Conservation (phyloP, 1,139 yeast species). For the Dujonia santamariae region DNA sequence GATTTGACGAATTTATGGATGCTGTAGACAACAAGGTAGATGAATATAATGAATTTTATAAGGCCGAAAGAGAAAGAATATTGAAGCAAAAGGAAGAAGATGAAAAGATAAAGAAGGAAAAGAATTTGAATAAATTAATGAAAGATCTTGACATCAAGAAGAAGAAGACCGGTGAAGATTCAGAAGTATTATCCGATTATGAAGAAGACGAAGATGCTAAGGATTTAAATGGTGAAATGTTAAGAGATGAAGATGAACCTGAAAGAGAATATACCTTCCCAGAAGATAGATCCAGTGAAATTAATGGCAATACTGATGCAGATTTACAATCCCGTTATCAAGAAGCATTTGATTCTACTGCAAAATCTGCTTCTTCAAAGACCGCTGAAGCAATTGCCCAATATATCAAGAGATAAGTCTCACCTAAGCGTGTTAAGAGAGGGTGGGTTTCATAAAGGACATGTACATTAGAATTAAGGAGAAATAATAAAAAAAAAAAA, state of each 20-base stretch:
- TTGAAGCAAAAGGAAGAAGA: conserved; percentile 73
- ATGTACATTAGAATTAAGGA: no score
- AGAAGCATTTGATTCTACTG: conserved; percentile 63
- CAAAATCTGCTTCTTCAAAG: conserved; percentile 57
- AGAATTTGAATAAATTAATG: conserved; percentile 70
- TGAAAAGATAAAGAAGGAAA: conserved; percentile 69
- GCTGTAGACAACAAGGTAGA: conserved; percentile 85
- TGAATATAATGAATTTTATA: conserved; percentile 80
- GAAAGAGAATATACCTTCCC: conserved; percentile 75
- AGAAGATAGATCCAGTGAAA: conserved; percentile 65
- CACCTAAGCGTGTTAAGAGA: no score
- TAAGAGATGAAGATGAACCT: conserved; percentile 62
- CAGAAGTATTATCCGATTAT: conserved; percentile 71
- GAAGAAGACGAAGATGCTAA: conserved; percentile 53
- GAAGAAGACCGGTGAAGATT: conserved; percentile 30
- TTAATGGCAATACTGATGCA: conserved; percentile 45
- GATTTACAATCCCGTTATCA: conserved; percentile 70
- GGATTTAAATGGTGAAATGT: conserved; percentile 60
- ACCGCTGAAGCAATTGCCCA: conserved; percentile 72
- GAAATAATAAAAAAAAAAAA: no score
- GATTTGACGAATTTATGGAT: conserved; percentile 83
- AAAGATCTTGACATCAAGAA: conserved; percentile 73
- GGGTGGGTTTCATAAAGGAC: no score
- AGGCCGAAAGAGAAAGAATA: conserved; percentile 82
- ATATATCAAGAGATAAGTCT: conserved; percentile 49